Evolutionary conservation across 2,329 filamentous ascomycete species (phyloP).

Genomic region (Dactylonectria macrodidyma): DNA sequence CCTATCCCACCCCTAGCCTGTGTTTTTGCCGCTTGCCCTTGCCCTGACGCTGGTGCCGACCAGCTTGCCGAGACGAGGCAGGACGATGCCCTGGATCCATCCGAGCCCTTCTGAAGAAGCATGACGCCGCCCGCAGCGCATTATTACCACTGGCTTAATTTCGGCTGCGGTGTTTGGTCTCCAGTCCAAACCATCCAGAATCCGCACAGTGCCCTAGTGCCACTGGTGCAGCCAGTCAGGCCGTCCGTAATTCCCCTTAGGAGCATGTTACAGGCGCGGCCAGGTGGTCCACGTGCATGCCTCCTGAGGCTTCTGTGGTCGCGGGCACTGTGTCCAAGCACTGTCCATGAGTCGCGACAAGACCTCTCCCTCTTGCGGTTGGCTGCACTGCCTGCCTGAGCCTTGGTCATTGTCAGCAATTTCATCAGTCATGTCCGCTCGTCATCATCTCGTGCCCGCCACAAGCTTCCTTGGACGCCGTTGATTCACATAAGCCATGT

Average conservation of each 20-base stretch:
- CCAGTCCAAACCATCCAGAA: slow-evolving; percentile 19
- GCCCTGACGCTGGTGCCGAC: slow-evolving; percentile 25
- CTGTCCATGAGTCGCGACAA: slow-evolving; percentile 30
- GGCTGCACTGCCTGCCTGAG: slow-evolving; percentile 27
- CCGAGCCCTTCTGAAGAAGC: background rate
- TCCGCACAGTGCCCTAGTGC: slow-evolving; percentile 32
- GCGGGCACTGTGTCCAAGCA: slow-evolving; percentile 38
- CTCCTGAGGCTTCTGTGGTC: slow-evolving; percentile 28
- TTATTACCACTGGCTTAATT: slow-evolving; percentile 33
- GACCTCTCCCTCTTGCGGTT: slow-evolving; percentile 6
- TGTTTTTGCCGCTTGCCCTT: slow-evolving; percentile 9
- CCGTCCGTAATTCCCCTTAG: slow-evolving; percentile 36
- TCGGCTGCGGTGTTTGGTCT: slow-evolving; percentile 35
- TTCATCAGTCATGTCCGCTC: slow-evolving; percentile 9
- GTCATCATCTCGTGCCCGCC: slow-evolving; percentile 23
- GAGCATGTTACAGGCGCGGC: slow-evolving; percentile 39
- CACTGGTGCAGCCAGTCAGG: slow-evolving; percentile 32
- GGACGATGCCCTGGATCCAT: slow-evolving; percentile 20
- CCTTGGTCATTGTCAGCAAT: slow-evolving; percentile 25
- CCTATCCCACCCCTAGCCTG: slow-evolving; percentile 12
- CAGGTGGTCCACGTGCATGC: slow-evolving; percentile 40
- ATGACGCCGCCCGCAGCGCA: background rate
- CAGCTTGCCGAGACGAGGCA: slow-evolving; percentile 18
- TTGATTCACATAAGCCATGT: slow-evolving; percentile 24
- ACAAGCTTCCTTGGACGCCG: slow-evolving; percentile 8